phyloP scores from a whole-genome alignment of 2,329 filamentous ascomycete genomes.

The Phoma sp. region DNA sequence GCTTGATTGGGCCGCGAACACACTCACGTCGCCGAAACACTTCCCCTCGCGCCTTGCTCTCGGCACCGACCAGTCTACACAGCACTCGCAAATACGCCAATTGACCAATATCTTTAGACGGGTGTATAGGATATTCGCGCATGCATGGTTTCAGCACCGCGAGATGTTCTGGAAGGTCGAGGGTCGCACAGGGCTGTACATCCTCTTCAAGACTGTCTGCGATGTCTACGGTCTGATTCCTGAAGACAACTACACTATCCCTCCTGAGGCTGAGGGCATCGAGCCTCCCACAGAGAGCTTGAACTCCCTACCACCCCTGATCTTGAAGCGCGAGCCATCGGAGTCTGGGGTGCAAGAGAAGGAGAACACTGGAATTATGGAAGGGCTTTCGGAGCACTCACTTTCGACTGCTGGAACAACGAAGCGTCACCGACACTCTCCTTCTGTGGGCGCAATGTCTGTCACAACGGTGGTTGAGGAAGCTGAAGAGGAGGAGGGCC shows the following conservation, averaged over 20 bases:
- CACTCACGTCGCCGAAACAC: constrained; percentile 91
- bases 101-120: constrained; percentile 94
- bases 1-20: constrained; percentile 95
- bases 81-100: constrained; percentile 73
- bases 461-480: constrained; percentile 85
- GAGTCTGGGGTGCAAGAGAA: constrained; percentile 29
- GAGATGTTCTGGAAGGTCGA: constrained; percentile 96
- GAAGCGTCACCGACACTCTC: constrained; percentile 82
- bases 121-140: constrained; percentile 95
- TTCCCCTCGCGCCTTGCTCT: constrained; percentile 84
- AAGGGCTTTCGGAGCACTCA: constrained; percentile 51
- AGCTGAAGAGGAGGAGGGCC: constrained; percentile 73
- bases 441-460: constrained; percentile 74
- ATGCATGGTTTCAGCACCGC: constrained; percentile 98
- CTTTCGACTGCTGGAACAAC: constrained; percentile 72
- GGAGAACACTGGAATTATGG: constrained; percentile 29
- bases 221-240: constrained; percentile 89
- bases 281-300: constrained; percentile 55
- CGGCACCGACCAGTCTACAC: constrained; percentile 52
- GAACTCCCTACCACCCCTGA: constrained; percentile 35
- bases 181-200: constrained; percentile 86
- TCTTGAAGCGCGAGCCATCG: constrained; percentile 48
- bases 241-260: constrained; percentile 94
- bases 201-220: constrained; percentile 97
- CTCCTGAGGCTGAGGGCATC: constrained; percentile 87